These are phyloP conservation scores for Trichoderma oligosporum DNA, from an alignment of 2,329 filamentous ascomycete species.

Conservation along the genomic window DNA sequence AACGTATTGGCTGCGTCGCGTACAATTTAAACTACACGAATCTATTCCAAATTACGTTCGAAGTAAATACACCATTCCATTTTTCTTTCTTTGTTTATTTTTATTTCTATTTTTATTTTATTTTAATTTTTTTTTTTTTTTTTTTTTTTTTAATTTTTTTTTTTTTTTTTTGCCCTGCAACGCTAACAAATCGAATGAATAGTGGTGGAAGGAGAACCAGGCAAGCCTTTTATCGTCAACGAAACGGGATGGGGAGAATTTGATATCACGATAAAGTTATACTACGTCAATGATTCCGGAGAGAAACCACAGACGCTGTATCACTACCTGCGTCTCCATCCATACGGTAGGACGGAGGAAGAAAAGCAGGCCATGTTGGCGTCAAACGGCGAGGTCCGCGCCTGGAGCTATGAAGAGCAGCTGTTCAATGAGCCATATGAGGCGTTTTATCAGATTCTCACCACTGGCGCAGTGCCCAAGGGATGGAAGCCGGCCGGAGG, in stretches of 20 bases:
- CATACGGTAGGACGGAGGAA: constrained; percentile 78
- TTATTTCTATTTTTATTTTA: too few species aligned
- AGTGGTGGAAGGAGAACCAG: constrained; percentile 67
- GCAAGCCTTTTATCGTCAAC: constrained; percentile 72
- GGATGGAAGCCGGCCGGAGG: constrained; percentile 45
- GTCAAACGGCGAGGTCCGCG: constrained; percentile 62
- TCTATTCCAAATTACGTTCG: constrained; percentile 90
- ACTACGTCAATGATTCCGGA: constrained; percentile 80
- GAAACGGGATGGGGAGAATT: constrained; percentile 99
- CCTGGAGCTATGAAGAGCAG: constrained; percentile 87
- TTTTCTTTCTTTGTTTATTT: too few species aligned
- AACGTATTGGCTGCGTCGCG: constrained; percentile 92
- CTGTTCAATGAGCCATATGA: constrained; percentile 97
- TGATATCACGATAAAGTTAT: constrained; percentile 90
- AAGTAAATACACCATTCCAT: too few species aligned
- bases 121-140: too few species aligned
- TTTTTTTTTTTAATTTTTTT: too few species aligned
- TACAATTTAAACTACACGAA: constrained; percentile 97
- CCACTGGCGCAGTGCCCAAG: constrained; percentile 60
- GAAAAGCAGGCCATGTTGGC: constrained; percentile 59
- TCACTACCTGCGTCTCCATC: constrained; percentile 86
- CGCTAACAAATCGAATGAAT: not conserved
- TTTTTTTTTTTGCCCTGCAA: not conserved
- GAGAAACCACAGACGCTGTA: constrained; percentile 97
- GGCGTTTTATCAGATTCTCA: constrained; percentile 83